A percentile compares a stretch with the other conserved stretches of the same genome.
Conservation (phyloP, 768 basidiomycete genomes). For the Amanita brunnescens region DNA sequence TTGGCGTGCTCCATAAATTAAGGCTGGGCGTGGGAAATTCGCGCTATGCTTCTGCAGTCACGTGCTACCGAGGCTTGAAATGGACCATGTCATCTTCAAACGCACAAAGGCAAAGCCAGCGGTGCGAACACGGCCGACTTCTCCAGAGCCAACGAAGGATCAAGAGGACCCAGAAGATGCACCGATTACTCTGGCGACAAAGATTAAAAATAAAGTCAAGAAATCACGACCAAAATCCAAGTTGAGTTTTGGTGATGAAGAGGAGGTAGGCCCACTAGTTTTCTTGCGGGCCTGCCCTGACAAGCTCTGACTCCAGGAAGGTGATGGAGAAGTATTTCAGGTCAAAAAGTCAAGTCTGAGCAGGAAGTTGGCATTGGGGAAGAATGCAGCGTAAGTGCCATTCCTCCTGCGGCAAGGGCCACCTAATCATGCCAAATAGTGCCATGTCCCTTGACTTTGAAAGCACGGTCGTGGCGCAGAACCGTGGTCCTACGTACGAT, state of each 20-base stretch:
- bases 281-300: conserved; percentile 20
- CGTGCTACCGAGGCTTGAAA: conserved; percentile 21
- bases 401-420: conserved; percentile 5
- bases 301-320: conserved; percentile 30
- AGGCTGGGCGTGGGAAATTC: conserved; percentile 35
- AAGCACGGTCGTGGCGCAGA: conserved; percentile 45
- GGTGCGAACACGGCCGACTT: conserved; percentile 30
- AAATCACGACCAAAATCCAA: conserved; percentile 56
- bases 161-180: conserved; percentile 36
- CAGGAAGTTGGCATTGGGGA: conserved; percentile 49
- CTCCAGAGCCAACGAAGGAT: conserved; percentile 26
- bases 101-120: conserved; percentile 36
- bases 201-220: conserved; percentile 65
- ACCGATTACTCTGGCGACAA: conserved; percentile 52
- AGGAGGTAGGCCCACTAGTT: conserved; percentile 38
- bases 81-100: conserved; percentile 45
- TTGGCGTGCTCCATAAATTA: conserved; percentile 23
- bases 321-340: conserved; percentile 58
- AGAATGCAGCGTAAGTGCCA: conserved; percentile 39
- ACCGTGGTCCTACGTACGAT: conserved; percentile 57
- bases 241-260: conserved; percentile 69
- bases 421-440: background rate
- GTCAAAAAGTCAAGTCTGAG: conserved; percentile 78
- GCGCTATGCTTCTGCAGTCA: conserved; percentile 23
- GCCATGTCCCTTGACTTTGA: conserved; percentile 39